These are phyloP conservation scores for Aspergillus hortae DNA, from an alignment of 2,329 filamentous ascomycete species.

Conservation along the genomic window DNA sequence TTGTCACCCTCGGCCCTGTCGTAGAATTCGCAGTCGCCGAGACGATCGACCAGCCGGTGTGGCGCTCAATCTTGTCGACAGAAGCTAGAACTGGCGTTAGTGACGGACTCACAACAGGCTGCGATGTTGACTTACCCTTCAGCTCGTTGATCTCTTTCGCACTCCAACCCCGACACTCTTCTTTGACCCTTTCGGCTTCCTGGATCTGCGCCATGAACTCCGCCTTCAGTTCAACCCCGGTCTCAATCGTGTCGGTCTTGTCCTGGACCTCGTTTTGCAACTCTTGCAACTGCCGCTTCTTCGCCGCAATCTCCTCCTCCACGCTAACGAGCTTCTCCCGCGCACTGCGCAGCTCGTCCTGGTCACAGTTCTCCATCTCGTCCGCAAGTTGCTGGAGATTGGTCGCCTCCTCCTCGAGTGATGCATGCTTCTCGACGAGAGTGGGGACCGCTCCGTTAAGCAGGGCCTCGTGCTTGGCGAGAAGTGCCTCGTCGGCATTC, in stretches of 20 bases:
- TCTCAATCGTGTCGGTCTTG: conserved; percentile 62
- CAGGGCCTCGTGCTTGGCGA: conserved; percentile 66
- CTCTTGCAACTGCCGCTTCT: conserved; percentile 63
- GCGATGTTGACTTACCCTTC: conserved; percentile 58
- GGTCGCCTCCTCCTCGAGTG: conserved; percentile 61
- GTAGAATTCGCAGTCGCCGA: conserved; percentile 30
- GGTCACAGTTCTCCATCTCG: conserved; percentile 63
- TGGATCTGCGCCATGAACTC: conserved; percentile 70
- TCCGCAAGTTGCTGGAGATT: conserved; percentile 68
- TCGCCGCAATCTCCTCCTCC: conserved; percentile 66
- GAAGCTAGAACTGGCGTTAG: conserved; percentile 21
- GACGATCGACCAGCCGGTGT: conserved; percentile 44
- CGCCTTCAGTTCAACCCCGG: conserved; percentile 63
- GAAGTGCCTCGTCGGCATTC: conserved; percentile 64
- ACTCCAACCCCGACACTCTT: conserved; percentile 88
- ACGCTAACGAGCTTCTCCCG: conserved; percentile 64
- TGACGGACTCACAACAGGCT: no score
- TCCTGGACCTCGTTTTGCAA: conserved; percentile 65
- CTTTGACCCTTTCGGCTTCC: conserved; percentile 76
- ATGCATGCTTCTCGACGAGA: conserved; percentile 58
- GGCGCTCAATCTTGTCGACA: conserved; percentile 37
- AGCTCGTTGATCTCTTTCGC: conserved; percentile 72
- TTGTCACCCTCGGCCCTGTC: conserved; percentile 34
- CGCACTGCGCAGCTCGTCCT: conserved; percentile 70
- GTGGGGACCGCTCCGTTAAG: conserved; percentile 65